Conservation (phyloP, 2,329 filamentous ascomycete genomes). For the Onygena corvina region DNA sequence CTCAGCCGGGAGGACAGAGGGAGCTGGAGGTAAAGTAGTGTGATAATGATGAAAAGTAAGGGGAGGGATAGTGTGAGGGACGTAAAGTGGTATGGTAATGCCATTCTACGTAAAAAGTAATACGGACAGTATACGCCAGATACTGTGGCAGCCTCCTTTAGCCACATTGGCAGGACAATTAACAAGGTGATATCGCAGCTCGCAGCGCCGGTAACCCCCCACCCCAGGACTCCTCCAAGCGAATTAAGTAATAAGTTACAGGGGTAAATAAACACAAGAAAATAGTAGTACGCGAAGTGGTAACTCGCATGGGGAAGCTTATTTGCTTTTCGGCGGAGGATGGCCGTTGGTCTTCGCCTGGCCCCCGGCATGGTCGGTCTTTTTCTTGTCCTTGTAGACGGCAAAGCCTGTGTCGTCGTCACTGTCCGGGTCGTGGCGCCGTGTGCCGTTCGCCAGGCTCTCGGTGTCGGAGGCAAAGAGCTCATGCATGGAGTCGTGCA, state of each 20-base stretch:
- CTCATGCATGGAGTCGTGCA: slow-evolving; percentile 40
- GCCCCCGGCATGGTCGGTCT: background rate
- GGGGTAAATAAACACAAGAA: background rate
- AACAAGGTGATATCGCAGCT: background rate
- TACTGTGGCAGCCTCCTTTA: too few species aligned
- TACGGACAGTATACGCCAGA: too few species aligned
- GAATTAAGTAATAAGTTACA: background rate
- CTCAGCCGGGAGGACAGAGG: background rate
- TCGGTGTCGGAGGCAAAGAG: slow-evolving; percentile 25
- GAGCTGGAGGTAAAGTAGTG: too few species aligned
- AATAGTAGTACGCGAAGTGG: background rate
- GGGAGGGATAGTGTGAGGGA: too few species aligned
- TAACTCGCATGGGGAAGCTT: background rate
- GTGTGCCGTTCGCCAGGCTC: slow-evolving; percentile 7
- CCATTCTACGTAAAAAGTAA: too few species aligned
- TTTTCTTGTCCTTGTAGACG: background rate
- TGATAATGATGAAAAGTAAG: too few species aligned
- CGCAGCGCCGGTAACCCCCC: background rate
- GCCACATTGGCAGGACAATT: background rate
- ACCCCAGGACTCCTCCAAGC: background rate
- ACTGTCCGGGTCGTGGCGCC: background rate
- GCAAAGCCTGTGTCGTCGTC: slow-evolving; percentile 3
- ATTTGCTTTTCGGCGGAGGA: slow-evolving; percentile 3
- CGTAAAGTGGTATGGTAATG: too few species aligned
- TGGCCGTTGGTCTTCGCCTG: background rate